Base-by-base conservation (phyloP, 2,329 filamentous ascomycete species). In the Botrytis sinoallii region DNA sequence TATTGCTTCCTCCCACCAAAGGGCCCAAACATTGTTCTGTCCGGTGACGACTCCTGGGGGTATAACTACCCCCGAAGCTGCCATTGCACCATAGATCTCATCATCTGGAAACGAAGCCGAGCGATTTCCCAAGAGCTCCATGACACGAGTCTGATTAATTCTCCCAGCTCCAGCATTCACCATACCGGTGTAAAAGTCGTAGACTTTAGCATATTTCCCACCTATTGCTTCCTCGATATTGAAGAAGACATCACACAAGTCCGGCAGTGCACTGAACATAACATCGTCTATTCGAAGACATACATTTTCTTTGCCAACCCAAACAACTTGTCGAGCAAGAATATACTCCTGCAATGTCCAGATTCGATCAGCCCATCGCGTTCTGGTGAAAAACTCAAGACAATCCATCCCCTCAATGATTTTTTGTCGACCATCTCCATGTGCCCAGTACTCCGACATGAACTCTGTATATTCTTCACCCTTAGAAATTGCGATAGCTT, bases 281-380 rank as follows among this genome's bases (percentile, higher is more conserved):
- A 22, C 25, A 40, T 61, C 67, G 3, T 61, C 38, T 57, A 70
- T 61, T 12, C 29, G 35, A 20, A 73, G 44, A 18, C 61, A 59
- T 14, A 20, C 8, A 25, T 29, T 61, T 22, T 52, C 44, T 52
- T 61, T 68, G 7, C 64, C 71, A 48, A 70, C n/a, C 71, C 71
- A 73, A 16, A 73, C 59, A 64, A 71, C 42, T 5, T 71, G 42
- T 42, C 4, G 35, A 44, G 72, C 72, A 14, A 73, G 42, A 10
- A 73, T 64, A 65, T 70, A 70, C 38, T 73, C 72, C 22, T 73
- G 72, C 3, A 73, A 59, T n/a, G 67, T 73, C 72, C 72, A 73
- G 16, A 73, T 70, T 29, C 72, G 67, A 32, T 71, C 66, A 18
- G 68, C 57, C 72, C 72, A 73, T 25, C 61, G 48, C 6, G 71